phyloP scores from a whole-genome alignment of 2,329 filamentous ascomycete species.

The Hypomyces rosellus region DNA sequence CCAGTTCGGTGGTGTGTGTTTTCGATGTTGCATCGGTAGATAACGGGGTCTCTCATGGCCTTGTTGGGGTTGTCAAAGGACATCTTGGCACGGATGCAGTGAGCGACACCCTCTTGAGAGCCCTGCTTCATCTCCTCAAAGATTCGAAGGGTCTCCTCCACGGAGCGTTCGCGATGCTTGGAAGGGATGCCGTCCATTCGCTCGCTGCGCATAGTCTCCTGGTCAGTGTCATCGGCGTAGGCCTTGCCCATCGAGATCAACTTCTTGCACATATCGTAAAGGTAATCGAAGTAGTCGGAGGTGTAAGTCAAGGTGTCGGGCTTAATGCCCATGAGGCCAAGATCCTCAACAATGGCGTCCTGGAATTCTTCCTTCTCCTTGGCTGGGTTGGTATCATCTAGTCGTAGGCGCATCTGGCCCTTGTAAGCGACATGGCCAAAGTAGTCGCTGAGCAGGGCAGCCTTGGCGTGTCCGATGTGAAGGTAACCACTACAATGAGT shows the following conservation, averaged over 20 bases:
- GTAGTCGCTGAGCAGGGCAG: conserved; percentile 89
- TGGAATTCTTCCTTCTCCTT: conserved; percentile 98
- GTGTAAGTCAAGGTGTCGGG: conserved; percentile 84
- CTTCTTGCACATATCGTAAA: conserved; percentile 78
- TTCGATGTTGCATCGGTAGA: conserved; percentile 80
- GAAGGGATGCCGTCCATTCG: conserved; percentile 79
- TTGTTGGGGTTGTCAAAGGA: conserved; percentile 90
- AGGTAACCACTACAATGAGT: conserved; percentile 60
- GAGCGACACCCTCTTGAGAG: conserved; percentile 68
- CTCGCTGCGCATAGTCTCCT: conserved; percentile 80
- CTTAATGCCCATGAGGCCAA: conserved; percentile 84
- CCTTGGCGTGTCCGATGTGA: conserved; percentile 94
- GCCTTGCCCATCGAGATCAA: conserved; percentile 84
- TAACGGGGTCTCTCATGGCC: conserved; percentile 91
- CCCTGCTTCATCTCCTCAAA: conserved; percentile 93
- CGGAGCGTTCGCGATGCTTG: conserved; percentile 66
- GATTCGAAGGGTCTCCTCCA: conserved; percentile 78
- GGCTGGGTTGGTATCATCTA: conserved; percentile 95
- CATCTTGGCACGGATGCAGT: conserved; percentile 94
- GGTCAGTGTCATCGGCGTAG: conserved; percentile 90
- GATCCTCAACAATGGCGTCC: conserved; percentile 87
- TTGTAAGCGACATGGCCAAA: conserved; percentile 92
- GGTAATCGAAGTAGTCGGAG: conserved; percentile 88
- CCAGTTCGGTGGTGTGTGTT: conserved; percentile 71
- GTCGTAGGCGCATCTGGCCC: conserved; percentile 82